Conservation (phyloP, 108 stramenopile genomes). For the Aurantiochytrium sp. region DNA sequence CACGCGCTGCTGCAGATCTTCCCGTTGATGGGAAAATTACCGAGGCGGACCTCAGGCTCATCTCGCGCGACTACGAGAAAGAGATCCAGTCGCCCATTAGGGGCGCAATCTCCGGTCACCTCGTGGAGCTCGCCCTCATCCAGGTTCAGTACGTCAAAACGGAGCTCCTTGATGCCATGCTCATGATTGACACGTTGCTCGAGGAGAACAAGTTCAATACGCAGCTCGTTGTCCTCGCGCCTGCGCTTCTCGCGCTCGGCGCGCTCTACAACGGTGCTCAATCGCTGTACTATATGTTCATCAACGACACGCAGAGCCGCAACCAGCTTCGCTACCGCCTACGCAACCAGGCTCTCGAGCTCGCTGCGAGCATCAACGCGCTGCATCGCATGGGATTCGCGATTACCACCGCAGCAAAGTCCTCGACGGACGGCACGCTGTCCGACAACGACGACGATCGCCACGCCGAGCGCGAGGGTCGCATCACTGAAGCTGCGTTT, state of each 20-base stretch:
- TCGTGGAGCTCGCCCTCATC: neutral
- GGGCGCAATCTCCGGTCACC: neutral
- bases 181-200: neutral
- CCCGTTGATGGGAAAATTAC: neutral
- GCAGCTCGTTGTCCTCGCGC: neutral
- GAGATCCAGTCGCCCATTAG: neutral
- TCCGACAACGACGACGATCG: neutral
- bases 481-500: neutral
- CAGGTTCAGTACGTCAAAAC: slow-evolving; percentile 13
- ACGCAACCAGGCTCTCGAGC: neutral
- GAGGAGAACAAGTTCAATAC: slow-evolving; percentile 26
- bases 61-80: slow-evolving; percentile 10
- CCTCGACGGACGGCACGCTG: too few relatives aligned
- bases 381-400: neutral
- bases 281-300: neutral
- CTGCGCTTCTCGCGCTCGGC: neutral
- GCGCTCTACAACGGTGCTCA: slow-evolving; percentile 14
- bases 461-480: neutral
- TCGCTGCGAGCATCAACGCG: neutral
- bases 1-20: neutral
- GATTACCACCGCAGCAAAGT: too few relatives aligned
- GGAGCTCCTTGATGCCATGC: neutral
- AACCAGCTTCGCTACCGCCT: neutral
- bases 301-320: neutral
- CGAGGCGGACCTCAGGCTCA: neutral